phyloP scores from a whole-genome alignment of 352 stramenopile species.

The Phytophthora sojae region DNA sequence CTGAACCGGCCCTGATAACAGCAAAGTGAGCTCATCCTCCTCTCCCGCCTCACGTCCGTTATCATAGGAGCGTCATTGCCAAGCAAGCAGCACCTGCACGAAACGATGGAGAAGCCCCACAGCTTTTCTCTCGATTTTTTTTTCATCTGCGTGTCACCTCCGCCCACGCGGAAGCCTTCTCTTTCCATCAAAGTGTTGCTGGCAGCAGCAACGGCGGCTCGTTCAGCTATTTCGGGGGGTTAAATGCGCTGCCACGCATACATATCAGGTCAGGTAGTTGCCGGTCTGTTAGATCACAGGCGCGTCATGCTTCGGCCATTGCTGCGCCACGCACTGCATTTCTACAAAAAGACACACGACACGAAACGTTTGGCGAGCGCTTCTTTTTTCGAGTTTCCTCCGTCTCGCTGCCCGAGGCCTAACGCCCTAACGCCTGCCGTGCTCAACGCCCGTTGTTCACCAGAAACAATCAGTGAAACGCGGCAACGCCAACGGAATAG shows the following conservation, averaged over 20 bases:
- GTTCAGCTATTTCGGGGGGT: constrained; percentile 5
- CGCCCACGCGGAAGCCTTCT: background rate
- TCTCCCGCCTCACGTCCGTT: background rate
- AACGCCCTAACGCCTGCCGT: background rate
- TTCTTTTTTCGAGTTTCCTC: constrained; percentile 20
- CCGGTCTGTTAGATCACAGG: no score
- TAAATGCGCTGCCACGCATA: background rate
- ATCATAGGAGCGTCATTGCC: background rate
- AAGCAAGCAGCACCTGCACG: background rate
- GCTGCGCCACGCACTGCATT: background rate
- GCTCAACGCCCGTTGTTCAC: constrained; percentile 30
- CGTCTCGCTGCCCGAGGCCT: background rate
- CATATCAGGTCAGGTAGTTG: constrained; percentile 6
- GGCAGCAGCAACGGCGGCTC: background rate
- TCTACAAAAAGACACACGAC: constrained; percentile 24
- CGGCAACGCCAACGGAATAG: constrained; percentile 14
- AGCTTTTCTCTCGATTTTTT: background rate
- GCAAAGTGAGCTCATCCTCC: background rate
- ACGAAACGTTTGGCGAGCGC: constrained; percentile 15
- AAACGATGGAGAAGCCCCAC: background rate
- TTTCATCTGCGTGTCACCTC: background rate
- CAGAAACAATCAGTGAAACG: constrained; percentile 31
- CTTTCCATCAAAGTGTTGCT: background rate
- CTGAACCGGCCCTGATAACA: constrained; percentile 6
- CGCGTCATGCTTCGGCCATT: no score